Percentiles rank a stretch among this genome's conserved stretches.
These are phyloP conservation scores for Cicer cuneatum DNA, from an alignment of 306 rosid genomes.

Conservation along the genomic window DNA sequence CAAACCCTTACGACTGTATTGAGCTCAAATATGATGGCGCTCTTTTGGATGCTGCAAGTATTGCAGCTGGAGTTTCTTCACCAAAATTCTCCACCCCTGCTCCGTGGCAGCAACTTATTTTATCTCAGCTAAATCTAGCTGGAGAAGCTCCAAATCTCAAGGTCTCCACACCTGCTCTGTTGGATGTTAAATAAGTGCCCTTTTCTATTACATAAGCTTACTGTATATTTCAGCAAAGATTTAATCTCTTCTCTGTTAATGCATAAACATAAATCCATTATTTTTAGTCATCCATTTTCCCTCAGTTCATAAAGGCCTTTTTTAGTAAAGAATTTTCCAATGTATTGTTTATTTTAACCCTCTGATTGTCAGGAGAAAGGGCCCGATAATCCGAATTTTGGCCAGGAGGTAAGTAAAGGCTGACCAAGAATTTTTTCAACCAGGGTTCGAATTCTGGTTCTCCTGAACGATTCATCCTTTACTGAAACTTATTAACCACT, in stretches of 20 bases:
- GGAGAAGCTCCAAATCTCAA: constrained; percentile 84
- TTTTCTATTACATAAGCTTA: background rate
- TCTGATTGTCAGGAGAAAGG: too few relatives aligned
- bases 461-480: too few relatives aligned
- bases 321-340: background rate
- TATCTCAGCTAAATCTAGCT: constrained; percentile 70
- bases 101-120: constrained; percentile 72
- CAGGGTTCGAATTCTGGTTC: too few relatives aligned
- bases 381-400: too few relatives aligned
- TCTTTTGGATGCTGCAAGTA: constrained; percentile 90
- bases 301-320: constrained; percentile 2
- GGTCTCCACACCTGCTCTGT: too few relatives aligned
- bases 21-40: constrained; percentile 91
- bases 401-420: too few relatives aligned
- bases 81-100: constrained; percentile 78
- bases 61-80: constrained; percentile 83
- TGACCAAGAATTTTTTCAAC: too few relatives aligned
- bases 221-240: background rate
- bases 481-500: too few relatives aligned
- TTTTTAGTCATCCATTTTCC: constrained; percentile 8
- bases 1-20: constrained; percentile 79
- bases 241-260: background rate
- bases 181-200: constrained; percentile 19
- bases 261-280: background rate
- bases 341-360: background rate